Conservation (phyloP, 306 rosid genomes). For the Pyrus bretschneideri region DNA sequence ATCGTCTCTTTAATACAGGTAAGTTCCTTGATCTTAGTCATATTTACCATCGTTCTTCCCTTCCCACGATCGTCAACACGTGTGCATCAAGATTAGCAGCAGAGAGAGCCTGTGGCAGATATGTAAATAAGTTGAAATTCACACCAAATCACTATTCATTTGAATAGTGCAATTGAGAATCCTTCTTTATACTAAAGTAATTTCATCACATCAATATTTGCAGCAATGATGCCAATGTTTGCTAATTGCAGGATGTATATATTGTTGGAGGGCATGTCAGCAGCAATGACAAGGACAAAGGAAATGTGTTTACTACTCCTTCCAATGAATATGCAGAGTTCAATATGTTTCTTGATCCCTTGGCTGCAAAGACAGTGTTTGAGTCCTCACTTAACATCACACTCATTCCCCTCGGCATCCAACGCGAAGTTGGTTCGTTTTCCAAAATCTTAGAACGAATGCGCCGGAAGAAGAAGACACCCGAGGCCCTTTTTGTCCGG, state of each 20-base stretch:
- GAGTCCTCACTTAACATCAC: constrained; percentile 53
- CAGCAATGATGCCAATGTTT: not conserved
- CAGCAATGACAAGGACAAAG: constrained; percentile 37
- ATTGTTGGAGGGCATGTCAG: constrained; percentile 79
- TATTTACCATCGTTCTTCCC: not conserved
- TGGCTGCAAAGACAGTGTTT: constrained; percentile 65
- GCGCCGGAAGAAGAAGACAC: constrained; percentile 29
- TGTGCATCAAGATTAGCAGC: too few species aligned
- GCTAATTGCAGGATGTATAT: constrained; percentile 56
- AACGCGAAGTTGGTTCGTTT: constrained; percentile 48
- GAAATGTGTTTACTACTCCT: constrained; percentile 65
- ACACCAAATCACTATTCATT: too few species aligned
- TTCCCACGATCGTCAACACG: too few species aligned
- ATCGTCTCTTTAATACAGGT: constrained; percentile 60
- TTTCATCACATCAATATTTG: not conserved
- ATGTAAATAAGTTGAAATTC: too few species aligned
- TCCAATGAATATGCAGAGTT: constrained; percentile 74
- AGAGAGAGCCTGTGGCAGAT: too few species aligned
- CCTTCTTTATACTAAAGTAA: too few species aligned
- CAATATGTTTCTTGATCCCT: constrained; percentile 83
- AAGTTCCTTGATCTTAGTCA: not conserved
- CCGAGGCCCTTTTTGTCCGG: constrained; percentile 48
- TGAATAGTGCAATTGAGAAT: too few species aligned
- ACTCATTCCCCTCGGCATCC: constrained; percentile 64
- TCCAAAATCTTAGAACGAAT: constrained; percentile 23